phyloP scores from a whole-genome alignment of 495 filamentous ascomycete species.

The Penicillium longicatenatum region DNA sequence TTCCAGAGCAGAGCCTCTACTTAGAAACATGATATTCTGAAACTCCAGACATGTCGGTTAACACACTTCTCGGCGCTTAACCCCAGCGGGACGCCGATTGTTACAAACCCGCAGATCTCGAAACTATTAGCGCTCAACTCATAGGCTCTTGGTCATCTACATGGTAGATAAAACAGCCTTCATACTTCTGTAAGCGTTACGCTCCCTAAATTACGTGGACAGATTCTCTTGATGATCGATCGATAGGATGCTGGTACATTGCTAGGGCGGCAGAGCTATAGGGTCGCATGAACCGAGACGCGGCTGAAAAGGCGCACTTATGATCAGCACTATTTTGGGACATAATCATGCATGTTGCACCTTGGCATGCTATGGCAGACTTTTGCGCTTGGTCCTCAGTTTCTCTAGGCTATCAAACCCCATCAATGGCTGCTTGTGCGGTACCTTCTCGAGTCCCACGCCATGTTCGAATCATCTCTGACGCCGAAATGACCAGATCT shows the following conservation, averaged over 20 bases:
- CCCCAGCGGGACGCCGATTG: neutral
- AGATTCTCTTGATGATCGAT: neutral
- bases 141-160: neutral
- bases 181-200: neutral
- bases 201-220: neutral
- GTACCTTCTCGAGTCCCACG: too few relatives aligned
- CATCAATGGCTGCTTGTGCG: too few relatives aligned
- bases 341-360: too few relatives aligned
- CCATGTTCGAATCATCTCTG: too few relatives aligned
- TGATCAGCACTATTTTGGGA: too few relatives aligned
- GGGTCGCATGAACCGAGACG: neutral
- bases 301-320: neutral
- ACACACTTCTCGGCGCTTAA: neutral
- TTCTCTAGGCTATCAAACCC: too few relatives aligned
- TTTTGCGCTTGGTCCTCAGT: too few relatives aligned
- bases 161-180: neutral
- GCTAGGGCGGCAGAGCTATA: neutral
- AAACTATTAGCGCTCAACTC: neutral
- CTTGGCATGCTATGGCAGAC: too few relatives aligned
- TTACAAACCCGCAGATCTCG: neutral
- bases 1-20: neutral
- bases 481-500: too few relatives aligned
- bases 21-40: too few relatives aligned
- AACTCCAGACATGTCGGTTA: too few relatives aligned
- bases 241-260: too few relatives aligned